phyloP scores from a whole-genome alignment of 768 basidiomycete genomes.

The Pleurotus salmoneostramineus region DNA sequence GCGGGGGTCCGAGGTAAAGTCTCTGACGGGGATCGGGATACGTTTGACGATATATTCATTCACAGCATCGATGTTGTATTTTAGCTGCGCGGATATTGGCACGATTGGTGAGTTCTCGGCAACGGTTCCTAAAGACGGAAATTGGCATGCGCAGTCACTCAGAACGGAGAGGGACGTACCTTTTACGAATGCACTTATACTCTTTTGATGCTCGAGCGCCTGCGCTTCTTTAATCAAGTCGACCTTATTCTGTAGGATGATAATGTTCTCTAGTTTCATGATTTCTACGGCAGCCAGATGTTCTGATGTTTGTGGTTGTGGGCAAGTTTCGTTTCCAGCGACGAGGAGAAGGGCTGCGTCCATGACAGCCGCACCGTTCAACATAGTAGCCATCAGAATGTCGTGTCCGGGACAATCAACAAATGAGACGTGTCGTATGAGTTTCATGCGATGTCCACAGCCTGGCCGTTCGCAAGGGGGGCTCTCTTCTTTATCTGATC shows the following conservation, averaged over 20 bases:
- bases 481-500: constrained; percentile 89
- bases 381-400: constrained; percentile 99
- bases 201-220: constrained; percentile 94
- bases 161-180: constrained; percentile 37
- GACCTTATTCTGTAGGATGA: constrained; percentile 98
- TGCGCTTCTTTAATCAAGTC: constrained; percentile 95
- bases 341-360: constrained; percentile 94
- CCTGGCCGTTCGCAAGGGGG: constrained; percentile 93
- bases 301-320: constrained; percentile 98
- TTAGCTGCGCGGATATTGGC: constrained; percentile 96
- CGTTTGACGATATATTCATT: constrained; percentile 98
- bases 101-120: constrained; percentile 97
- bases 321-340: constrained; percentile 98
- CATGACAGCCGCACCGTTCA: constrained; percentile 99
- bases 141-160: background rate
- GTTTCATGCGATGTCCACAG: constrained; percentile 86
- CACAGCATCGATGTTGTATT: constrained; percentile 99
- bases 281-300: constrained; percentile 99
- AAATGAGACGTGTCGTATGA: constrained; percentile 96
- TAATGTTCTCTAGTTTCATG: constrained; percentile 97
- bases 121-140: constrained; percentile 68
- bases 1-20: constrained; percentile 87
- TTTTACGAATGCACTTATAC: constrained; percentile 93
- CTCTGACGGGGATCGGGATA: constrained; percentile 91
- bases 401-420: constrained; percentile 98